Percentiles rank a stretch among this genome's conserved stretches.
Evolutionary conservation across 805 yeast species (phyloP).

Genomic region (Candida loeiensis): DNA sequence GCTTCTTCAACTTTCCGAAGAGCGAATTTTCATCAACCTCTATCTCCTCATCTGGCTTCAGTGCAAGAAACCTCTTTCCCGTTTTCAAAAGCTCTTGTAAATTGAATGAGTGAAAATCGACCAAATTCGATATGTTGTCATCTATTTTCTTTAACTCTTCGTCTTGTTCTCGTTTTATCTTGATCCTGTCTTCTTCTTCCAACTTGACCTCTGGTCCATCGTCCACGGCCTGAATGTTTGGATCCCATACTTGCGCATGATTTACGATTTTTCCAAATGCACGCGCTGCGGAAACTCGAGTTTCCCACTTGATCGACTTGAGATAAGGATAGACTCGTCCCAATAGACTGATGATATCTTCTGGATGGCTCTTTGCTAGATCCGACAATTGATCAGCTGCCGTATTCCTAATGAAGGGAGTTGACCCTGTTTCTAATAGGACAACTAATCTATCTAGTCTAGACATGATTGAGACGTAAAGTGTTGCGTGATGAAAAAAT

Average conservation of each 20-base stretch:
- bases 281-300: slow-evolving; percentile 88
- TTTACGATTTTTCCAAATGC: slow-evolving; percentile 92
- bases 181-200: slow-evolving; percentile 25
- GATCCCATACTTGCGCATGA: slow-evolving; percentile 81
- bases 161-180: slow-evolving; percentile 39
- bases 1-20: slow-evolving; percentile 48
- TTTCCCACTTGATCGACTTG: slow-evolving; percentile 87
- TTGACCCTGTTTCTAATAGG: slow-evolving; percentile 87
- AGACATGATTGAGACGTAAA: slow-evolving; percentile 27
- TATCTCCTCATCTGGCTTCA: slow-evolving; percentile 29
- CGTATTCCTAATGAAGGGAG: slow-evolving; percentile 86
- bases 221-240: slow-evolving; percentile 39
- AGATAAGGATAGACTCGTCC: slow-evolving; percentile 91
- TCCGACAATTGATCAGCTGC: slow-evolving; percentile 98
- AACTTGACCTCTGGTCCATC: slow-evolving; percentile 19
- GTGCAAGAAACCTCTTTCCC: slow-evolving; percentile 58
- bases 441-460: slow-evolving; percentile 57
- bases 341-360: slow-evolving; percentile 75
- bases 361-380: slow-evolving; percentile 91
- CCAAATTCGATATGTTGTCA: slow-evolving; percentile 40
- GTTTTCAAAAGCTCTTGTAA: slow-evolving; percentile 46
- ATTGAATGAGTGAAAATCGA: slow-evolving; percentile 50
- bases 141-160: slow-evolving; percentile 39
- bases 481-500: background rate
- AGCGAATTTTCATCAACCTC: slow-evolving; percentile 39